phyloP scores from a whole-genome alignment of 2,329 filamentous ascomycete genomes.

The Biscogniauxia mediterranea region DNA sequence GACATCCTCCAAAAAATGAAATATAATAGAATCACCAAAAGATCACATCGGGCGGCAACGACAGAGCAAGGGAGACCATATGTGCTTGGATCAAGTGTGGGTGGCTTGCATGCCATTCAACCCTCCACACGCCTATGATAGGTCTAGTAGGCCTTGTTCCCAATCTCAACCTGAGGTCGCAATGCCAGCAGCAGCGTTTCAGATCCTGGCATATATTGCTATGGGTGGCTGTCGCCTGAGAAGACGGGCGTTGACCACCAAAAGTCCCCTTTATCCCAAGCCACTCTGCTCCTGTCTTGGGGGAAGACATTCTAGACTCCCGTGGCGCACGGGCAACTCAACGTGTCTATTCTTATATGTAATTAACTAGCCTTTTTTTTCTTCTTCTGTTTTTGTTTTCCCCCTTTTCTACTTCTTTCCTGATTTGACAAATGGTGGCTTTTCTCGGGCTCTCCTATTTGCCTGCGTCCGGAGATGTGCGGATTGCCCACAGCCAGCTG shows the following conservation, averaged over 20 bases:
- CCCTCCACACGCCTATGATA: slow-evolving; percentile 1
- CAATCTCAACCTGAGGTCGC: neutral
- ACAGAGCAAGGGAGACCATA: slow-evolving; percentile 3
- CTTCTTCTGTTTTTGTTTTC: neutral
- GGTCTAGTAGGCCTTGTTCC: neutral
- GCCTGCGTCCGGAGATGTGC: neutral
- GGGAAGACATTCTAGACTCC: neutral
- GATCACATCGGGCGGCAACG: neutral
- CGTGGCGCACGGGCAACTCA: neutral
- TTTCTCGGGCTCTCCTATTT: neutral
- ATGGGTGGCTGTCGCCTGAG: neutral
- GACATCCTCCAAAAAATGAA: no score
- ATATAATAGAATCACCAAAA: no score
- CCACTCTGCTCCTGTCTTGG: neutral
- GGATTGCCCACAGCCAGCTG: neutral
- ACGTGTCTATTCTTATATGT: neutral
- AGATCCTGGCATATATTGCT: neutral
- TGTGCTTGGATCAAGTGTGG: neutral
- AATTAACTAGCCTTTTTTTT: neutral
- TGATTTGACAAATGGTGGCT: neutral
- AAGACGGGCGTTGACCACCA: neutral
- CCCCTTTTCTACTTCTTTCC: neutral
- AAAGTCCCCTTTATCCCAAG: neutral
- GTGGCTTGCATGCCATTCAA: slow-evolving; percentile 18
- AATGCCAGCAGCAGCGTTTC: neutral